Percentiles rank a stretch among this genome's conserved stretches.
These are phyloP conservation scores for Porodaedalea pini DNA, from an alignment of 1,284 basidiomycete genomes.

Conservation along the genomic window DNA sequence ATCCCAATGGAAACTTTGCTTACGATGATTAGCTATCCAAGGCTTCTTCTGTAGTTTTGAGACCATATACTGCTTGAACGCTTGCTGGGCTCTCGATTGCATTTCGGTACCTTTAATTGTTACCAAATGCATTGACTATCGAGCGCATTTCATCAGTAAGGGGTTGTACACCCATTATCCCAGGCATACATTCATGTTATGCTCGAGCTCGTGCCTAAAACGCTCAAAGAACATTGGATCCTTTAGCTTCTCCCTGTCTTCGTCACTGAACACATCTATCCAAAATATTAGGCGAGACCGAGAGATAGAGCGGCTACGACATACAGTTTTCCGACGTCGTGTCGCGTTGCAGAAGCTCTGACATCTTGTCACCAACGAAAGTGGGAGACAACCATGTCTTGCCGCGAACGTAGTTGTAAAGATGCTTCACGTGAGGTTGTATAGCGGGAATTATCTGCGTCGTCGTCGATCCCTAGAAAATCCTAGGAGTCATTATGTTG, in stretches of 20 bases:
- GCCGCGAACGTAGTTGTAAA: constrained; percentile 57
- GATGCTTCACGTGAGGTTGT: constrained; percentile 47
- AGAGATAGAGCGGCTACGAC: constrained; percentile 20
- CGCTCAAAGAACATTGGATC: constrained; percentile 47
- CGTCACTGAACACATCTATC: constrained; percentile 48
- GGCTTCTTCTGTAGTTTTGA: constrained; percentile 52
- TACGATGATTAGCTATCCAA: constrained; percentile 54
- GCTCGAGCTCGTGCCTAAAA: constrained; percentile 50
- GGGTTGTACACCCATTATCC: background rate
- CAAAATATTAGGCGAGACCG: background rate
- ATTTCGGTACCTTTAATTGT: constrained; percentile 43
- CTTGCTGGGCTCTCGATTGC: constrained; percentile 37
- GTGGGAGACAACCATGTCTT: constrained; percentile 57
- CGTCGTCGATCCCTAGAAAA: constrained; percentile 52
- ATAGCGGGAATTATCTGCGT: constrained; percentile 60
- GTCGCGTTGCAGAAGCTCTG: constrained; percentile 37
- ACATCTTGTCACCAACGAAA: constrained; percentile 41
- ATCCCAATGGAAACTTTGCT: no score
- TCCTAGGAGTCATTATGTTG: background rate
- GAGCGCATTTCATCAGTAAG: background rate
- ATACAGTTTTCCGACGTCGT: constrained; percentile 41
- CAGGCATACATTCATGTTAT: constrained; percentile 47
- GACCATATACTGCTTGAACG: constrained; percentile 47
- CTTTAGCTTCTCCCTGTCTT: constrained; percentile 48
- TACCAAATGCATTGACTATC: constrained; percentile 42